Percentiles rank a stretch among this genome's conserved stretches.
Evolutionary conservation across 768 basidiomycete genomes (phyloP).

Genomic region (Austroboletus eburneus): DNA sequence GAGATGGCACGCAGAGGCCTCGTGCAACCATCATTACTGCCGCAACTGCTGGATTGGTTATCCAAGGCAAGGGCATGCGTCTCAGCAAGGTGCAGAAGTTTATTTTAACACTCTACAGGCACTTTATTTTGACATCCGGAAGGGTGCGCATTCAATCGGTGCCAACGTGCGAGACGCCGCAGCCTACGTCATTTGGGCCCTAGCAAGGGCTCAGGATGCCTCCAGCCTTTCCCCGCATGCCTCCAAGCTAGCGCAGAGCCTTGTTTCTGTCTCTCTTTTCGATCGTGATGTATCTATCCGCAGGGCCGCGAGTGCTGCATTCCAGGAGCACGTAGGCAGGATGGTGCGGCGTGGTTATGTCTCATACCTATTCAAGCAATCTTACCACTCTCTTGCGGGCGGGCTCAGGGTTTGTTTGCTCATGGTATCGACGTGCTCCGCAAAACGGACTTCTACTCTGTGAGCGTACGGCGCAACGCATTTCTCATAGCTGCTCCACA

Average conservation of each 20-base stretch:
- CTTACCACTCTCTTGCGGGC: slow-evolving; percentile 18
- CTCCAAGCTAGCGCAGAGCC: slow-evolving; percentile 56
- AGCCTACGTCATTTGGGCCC: slow-evolving; percentile 91
- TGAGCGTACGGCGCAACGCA: slow-evolving; percentile 79
- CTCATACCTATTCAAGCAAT: slow-evolving; percentile 3
- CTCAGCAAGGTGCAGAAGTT: slow-evolving; percentile 9
- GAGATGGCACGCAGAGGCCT: slow-evolving; percentile 87
- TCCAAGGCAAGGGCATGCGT: slow-evolving; percentile 53
- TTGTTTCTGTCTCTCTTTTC: slow-evolving; percentile 79
- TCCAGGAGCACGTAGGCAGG: slow-evolving; percentile 94
- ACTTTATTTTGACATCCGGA: slow-evolving; percentile 86
- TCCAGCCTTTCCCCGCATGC: slow-evolving; percentile 58
- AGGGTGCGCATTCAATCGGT: slow-evolving; percentile 90
- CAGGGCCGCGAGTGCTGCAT: slow-evolving; percentile 94
- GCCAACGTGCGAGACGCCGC: slow-evolving; percentile 94
- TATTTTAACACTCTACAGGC: slow-evolving; percentile 48
- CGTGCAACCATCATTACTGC: slow-evolving; percentile 52
- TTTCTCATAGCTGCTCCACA: slow-evolving; percentile 83
- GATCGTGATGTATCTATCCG: slow-evolving; percentile 95
- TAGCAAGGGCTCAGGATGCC: slow-evolving; percentile 74
- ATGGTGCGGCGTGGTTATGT: slow-evolving; percentile 52
- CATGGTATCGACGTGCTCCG: slow-evolving; percentile 92
- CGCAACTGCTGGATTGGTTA: slow-evolving; percentile 71
- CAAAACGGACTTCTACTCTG: slow-evolving; percentile 93
- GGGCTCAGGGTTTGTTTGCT: slow-evolving; percentile 73